phyloP scores from a whole-genome alignment of 1,284 basidiomycete genomes.

The Trametes versicolor region DNA sequence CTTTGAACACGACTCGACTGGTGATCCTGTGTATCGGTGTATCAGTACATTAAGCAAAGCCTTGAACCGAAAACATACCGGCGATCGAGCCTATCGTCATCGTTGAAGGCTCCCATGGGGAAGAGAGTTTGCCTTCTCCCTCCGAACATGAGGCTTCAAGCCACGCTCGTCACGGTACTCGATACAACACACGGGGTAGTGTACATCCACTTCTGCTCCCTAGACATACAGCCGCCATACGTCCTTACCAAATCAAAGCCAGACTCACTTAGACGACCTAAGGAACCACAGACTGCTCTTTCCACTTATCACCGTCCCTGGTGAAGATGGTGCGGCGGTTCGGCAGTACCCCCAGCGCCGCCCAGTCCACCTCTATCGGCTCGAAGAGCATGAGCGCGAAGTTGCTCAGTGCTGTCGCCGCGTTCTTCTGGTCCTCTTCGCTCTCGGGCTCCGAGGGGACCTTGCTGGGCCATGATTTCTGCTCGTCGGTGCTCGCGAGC shows the following conservation, averaged over 20 bases:
- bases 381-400: slow-evolving; percentile 75
- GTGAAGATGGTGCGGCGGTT: slow-evolving; percentile 65
- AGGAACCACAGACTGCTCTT: slow-evolving; percentile 65
- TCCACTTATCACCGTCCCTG: slow-evolving; percentile 54
- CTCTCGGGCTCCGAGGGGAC: slow-evolving; percentile 52
- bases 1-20: too few relatives aligned
- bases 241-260: neutral
- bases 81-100: too few relatives aligned
- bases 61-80: too few relatives aligned
- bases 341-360: slow-evolving; percentile 63
- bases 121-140: too few relatives aligned
- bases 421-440: slow-evolving; percentile 53
- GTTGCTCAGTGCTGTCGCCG: slow-evolving; percentile 63
- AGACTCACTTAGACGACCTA: slow-evolving; percentile 42
- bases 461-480: slow-evolving; percentile 62
- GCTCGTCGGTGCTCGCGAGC: slow-evolving; percentile 60
- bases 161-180: too few relatives aligned
- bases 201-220: neutral
- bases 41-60: too few relatives aligned
- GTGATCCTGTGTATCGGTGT: too few relatives aligned
- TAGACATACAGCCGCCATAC: neutral
- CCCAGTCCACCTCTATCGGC: slow-evolving; percentile 68
- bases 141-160: too few relatives aligned
- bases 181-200: neutral
- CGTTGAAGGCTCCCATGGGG: too few relatives aligned